Evolutionary conservation across 2,329 filamentous ascomycete species (phyloP).

Genomic region (Trichoderma asperellum): DNA sequence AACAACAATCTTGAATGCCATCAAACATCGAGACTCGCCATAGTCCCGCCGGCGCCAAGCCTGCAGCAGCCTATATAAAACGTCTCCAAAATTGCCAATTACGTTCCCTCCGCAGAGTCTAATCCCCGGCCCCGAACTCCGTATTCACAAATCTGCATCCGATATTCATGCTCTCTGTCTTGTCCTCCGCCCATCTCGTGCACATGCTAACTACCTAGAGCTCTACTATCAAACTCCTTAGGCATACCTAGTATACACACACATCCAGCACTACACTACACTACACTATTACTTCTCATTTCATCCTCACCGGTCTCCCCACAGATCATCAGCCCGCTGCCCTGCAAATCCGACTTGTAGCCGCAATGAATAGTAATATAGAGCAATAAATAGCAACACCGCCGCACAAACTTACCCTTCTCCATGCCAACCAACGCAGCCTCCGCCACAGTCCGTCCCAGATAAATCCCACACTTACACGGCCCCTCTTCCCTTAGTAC

Average conservation of each 20-base stretch:
- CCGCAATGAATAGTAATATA: neutral
- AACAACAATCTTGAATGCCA: neutral
- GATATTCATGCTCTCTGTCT: neutral
- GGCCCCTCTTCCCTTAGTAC: neutral
- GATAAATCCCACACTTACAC: neutral
- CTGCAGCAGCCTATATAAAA: neutral
- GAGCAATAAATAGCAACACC: neutral
- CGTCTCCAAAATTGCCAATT: constrained; percentile 1
- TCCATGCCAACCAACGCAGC: neutral
- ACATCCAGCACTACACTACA: too few species aligned
- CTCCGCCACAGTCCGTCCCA: neutral
- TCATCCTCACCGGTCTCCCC: neutral
- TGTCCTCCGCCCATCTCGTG: too few species aligned
- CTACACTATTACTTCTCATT: too few species aligned
- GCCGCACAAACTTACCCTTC: neutral
- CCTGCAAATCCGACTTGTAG: neutral
- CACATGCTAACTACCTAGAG: too few species aligned
- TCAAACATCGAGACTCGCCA: neutral
- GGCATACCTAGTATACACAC: too few species aligned
- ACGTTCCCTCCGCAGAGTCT: neutral
- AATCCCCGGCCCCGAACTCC: constrained; percentile 21
- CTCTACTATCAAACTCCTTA: too few species aligned
- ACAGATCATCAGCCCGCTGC: neutral
- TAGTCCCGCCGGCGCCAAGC: neutral
- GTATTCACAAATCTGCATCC: neutral